Evolutionary conservation across 2,329 filamentous ascomycete species (phyloP).

Genomic region (Periconia sp.): DNA sequence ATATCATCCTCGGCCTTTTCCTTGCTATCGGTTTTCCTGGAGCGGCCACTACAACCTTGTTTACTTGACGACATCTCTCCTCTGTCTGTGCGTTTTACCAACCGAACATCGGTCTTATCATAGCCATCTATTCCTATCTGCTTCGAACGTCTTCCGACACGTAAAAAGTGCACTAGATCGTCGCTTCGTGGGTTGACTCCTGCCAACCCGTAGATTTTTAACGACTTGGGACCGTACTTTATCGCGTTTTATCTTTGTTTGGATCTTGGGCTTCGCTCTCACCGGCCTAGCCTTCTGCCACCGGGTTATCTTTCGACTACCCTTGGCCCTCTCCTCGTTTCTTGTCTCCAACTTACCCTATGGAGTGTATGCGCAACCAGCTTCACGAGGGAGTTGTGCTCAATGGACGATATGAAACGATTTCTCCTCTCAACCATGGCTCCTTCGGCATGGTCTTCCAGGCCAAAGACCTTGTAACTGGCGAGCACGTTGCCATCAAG

Average conservation of each 20-base stretch:
- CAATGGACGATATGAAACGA: constrained; percentile 86
- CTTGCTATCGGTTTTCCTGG: constrained; percentile 33
- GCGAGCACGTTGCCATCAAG: constrained; percentile 90
- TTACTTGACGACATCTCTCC: constrained; percentile 38
- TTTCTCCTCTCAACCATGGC: constrained; percentile 95
- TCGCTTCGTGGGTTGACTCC: constrained; percentile 41
- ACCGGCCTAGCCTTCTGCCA: constrained; percentile 33
- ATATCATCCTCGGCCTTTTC: constrained; percentile 47
- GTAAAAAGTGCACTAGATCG: constrained; percentile 47
- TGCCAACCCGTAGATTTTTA: constrained; percentile 43
- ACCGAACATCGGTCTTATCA: constrained; percentile 29
- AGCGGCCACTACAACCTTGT: constrained; percentile 32
- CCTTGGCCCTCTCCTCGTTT: constrained; percentile 30
- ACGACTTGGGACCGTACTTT: constrained; percentile 33
- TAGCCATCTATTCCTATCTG: constrained; percentile 45
- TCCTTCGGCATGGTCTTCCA: constrained; percentile 99
- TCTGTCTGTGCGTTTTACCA: constrained; percentile 20
- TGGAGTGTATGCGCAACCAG: constrained; percentile 88
- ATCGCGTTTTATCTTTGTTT: constrained; percentile 27
- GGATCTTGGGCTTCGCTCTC: constrained; percentile 17
- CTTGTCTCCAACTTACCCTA: constrained; percentile 42
- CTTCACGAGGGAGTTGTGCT: constrained; percentile 82
- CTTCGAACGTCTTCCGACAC: constrained; percentile 31
- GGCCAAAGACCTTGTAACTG: constrained; percentile 78
- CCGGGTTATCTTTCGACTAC: constrained; percentile 45